Evolutionary conservation across 441 rosid species (phyloP), one percentile per base, ranked within the genome.

Genomic region (Erysimum cheiri): DNA sequence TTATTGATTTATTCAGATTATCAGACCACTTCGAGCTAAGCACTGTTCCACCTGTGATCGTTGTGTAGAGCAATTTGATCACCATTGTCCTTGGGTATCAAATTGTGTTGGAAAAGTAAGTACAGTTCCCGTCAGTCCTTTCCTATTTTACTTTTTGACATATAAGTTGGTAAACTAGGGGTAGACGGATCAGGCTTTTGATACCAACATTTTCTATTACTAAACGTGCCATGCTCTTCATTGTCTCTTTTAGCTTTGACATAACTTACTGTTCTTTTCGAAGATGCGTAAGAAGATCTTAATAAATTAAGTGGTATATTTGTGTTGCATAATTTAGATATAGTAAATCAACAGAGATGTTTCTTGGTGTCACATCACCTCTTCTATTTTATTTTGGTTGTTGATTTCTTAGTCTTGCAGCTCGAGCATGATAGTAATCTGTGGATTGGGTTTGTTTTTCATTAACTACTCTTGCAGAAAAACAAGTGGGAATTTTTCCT

Each of bases 21-120:
- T 95, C 64, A 83, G 97, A 81, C 96, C 99, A 73, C 88, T 92
- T 69, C 99, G 98, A 17, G 95, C 98, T 4, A 92, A 95, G 86
- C 99, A 95, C 74, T 95, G 99, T 71, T 89, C 96, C 69, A 86
- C 91, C 7, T 95, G 98, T 70, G 88, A 91, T 80, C 93, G 95
- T 44, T 95, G 98, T 81, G 98, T 95, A 70, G 96, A 95, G 69
- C 99, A 95, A 71, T 95, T 95, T 75, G 99, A 95, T 74, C 99
- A 95, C 81, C 98, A 95, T 75, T 95, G 96, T 79, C 99, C 99
- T 39, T 95, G 97, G 99, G 97, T 92, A 39, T 92, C 99, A 73
- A 95, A 95, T 80, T 95, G 99, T 80, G 86, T 95, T 63, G 98
- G 99, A 82, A 95, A 92, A 95, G 99, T 95, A 75, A 60, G 60